Base-by-base conservation (phyloP, 1,284 basidiomycete species). In the Boletus semigastroideus region DNA sequence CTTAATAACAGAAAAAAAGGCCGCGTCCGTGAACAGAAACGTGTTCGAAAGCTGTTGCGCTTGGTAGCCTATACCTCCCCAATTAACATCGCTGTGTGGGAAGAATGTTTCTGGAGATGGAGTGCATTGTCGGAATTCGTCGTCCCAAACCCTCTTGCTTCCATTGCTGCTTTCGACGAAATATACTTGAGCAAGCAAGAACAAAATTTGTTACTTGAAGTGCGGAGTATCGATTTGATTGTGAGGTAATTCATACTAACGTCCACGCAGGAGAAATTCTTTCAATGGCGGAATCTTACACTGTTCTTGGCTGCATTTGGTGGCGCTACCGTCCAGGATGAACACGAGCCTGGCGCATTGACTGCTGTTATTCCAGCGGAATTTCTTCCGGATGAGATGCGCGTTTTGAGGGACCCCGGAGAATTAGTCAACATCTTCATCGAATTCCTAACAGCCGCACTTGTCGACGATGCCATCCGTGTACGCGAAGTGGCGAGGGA, bases 261-360 rank as follows among this genome's bases (percentile, higher is more conserved):
- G 37, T 48, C 41, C 41, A 45, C 54, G 11, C 60, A 91, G 85
- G 90, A 93, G 17, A 80, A 86, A 55, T 82, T 85, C 39, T 80
- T 79, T 38, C 84, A 93, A 59, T 97, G 94, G 94, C 88, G 93
- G 64, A 94, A 96, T 67, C 75, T 93, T 20, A 87, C 90, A 0
- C 74, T 92, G 27, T 92, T 91, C 68, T 72, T 96, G 39, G 84
- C 90, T 16, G 82, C 90, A 1, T 81, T 90, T 25, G 86, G 88
- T 36, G 85, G 86, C 3, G 77, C 84, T 6, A 91, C 87, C 56
- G 70, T 83, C 13, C 74, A 75, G 43, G 83, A 83, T 19, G 70
- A 73, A 27, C 73, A 77, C 46, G 75, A 82, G 48, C 65, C 76
- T 37, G 65, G 69, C 12, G 71, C 77, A 20, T 71, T 92, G 10